Evolutionary conservation across 257 asterid genomes (phyloP), one percentile per base, ranked within the genome.

Genomic region (Nemophila menziesii): DNA sequence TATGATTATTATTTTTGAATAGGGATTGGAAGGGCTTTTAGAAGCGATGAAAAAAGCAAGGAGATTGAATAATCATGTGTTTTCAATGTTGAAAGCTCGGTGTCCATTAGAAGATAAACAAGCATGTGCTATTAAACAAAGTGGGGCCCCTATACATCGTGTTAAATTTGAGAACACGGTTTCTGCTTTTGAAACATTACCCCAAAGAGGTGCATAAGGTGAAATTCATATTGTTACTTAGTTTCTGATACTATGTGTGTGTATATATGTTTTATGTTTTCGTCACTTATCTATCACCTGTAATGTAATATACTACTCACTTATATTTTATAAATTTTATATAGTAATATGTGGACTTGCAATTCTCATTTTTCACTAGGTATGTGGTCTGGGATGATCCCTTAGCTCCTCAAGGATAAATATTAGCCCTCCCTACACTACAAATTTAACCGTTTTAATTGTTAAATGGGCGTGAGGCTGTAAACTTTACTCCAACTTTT

Each of bases 71-170:
- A 75, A 73, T 52, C 93, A 87, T 16, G 95, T 87, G 0, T 80
- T 87, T 37, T 87, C 95, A 16, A 87, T 87, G 95, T 52, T 87
- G 65, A 83, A 83, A 69, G 95, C 93, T 1, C 84, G 97, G 2
- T 83, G 97, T 46, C 97, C 97, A 2, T 72, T 87, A 54, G 97
- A 87, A 68, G 97, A 87, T 77, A 87, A 83, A 57, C 97, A 80
- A 42, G 97, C 97, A 20, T 87, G 97, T 48, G 97, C 97, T 3
- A 80, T 87, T 63, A 87, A 70, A 70, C 97, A 80, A 58, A 87
- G 95, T 46, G 95, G 97, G 1, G 93, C 93, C 1, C 95, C 92
- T 1, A 15, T 87, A 58, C 97, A 87, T 51, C 78, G 95, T 22
- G 60, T 83, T 59, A 87, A 80, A 75, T 87, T 80, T 17, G 92